phyloP scores from a whole-genome alignment of 1,284 basidiomycete species.

The Puccinia hordei region DNA sequence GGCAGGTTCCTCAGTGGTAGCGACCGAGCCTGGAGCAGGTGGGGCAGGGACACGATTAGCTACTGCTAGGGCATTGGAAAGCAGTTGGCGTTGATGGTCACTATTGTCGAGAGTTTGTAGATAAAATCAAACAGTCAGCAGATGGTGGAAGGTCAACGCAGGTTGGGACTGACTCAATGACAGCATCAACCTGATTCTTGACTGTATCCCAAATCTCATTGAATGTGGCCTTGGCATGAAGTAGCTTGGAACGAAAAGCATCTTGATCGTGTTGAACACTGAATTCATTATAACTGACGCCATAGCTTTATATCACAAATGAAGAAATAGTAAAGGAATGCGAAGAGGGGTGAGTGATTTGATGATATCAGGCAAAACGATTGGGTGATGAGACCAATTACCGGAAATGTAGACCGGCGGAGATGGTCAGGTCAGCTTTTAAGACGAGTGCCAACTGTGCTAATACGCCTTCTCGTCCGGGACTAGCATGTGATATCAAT shows the following conservation, averaged over 20 bases:
- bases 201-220: slow-evolving; percentile 92
- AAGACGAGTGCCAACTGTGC: slow-evolving; percentile 84
- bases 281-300: slow-evolving; percentile 95
- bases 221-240: slow-evolving; percentile 77
- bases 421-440: slow-evolving; percentile 92
- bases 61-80: slow-evolving; percentile 86
- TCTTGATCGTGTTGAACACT: slow-evolving; percentile 88
- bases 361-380: neutral
- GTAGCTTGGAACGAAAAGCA: slow-evolving; percentile 79
- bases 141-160: neutral
- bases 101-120: slow-evolving; percentile 54
- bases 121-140: neutral
- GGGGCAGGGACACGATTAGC: slow-evolving; percentile 75
- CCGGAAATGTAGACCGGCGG: slow-evolving; percentile 94
- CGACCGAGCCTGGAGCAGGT: slow-evolving; percentile 65
- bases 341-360: neutral
- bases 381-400: slow-evolving; percentile 8
- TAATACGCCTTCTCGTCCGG: slow-evolving; percentile 89
- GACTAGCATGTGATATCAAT: slow-evolving; percentile 86
- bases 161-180: slow-evolving; percentile 69
- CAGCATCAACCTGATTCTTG: slow-evolving; percentile 83
- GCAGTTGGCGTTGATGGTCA: slow-evolving; percentile 80
- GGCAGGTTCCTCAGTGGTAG: slow-evolving; percentile 74
- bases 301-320: slow-evolving; percentile 63
- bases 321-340: neutral